Percentiles rank a stretch among this genome's conserved stretches.
phyloP scores from a whole-genome alignment of 2,329 filamentous ascomycete species.

The Penicillium sp. region DNA sequence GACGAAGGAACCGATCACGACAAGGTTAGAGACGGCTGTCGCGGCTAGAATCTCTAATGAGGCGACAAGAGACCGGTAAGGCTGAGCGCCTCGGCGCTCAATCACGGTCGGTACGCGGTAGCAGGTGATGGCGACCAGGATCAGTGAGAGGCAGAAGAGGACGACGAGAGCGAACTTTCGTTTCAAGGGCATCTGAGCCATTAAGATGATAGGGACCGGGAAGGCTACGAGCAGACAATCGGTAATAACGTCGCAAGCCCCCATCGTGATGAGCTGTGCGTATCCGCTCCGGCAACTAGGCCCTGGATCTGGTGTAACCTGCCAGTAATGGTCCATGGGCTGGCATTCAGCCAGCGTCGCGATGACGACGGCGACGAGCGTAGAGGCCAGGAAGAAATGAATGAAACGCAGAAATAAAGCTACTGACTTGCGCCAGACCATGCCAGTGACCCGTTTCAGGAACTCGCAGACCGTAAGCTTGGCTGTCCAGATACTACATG shows the following conservation, averaged over 20 bases:
- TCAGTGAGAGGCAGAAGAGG: slow-evolving; percentile 81
- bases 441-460: slow-evolving; percentile 78
- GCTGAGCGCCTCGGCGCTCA: slow-evolving; percentile 69
- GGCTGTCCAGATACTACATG: slow-evolving; percentile 78
- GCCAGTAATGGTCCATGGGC: slow-evolving; percentile 74
- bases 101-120: slow-evolving; percentile 83
- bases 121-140: slow-evolving; percentile 75
- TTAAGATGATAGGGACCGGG: slow-evolving; percentile 83
- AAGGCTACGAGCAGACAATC: slow-evolving; percentile 86
- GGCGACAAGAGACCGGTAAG: slow-evolving; percentile 84
- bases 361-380: slow-evolving; percentile 78
- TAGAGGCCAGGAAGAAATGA: slow-evolving; percentile 72
- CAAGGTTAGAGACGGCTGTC: slow-evolving; percentile 79
- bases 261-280: slow-evolving; percentile 85
- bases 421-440: slow-evolving; percentile 79
- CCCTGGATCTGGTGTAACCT: slow-evolving; percentile 82
- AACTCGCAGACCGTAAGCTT: slow-evolving; percentile 92
- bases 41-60: slow-evolving; percentile 90
- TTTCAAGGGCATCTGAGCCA: slow-evolving; percentile 72
- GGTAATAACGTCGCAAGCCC: slow-evolving; percentile 82
- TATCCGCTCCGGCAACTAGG: slow-evolving; percentile 83
- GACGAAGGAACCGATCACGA: slow-evolving; percentile 90
- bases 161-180: slow-evolving; percentile 77
- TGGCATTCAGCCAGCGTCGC: slow-evolving; percentile 82
- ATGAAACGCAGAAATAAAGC: slow-evolving; percentile 71